These are phyloP conservation scores for Lactarius sanguifluus DNA, from an alignment of 768 basidiomycete species.

Conservation along the genomic window DNA sequence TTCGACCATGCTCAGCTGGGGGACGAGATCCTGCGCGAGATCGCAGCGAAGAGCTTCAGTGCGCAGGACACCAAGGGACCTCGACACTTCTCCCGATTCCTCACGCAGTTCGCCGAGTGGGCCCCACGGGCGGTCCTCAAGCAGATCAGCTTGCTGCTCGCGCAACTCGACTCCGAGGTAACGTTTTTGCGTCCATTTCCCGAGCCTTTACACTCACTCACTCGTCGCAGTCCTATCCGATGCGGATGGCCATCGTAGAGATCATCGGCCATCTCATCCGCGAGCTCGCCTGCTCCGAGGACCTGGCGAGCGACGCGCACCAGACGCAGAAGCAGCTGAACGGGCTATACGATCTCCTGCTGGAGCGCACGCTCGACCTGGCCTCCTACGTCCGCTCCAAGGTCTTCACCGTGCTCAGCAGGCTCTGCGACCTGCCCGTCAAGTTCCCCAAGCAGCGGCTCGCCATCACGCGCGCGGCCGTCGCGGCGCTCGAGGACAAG, in stretches of 20 bases:
- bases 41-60: constrained; percentile 73
- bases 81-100: constrained; percentile 79
- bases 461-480: constrained; percentile 70
- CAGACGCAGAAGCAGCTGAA: constrained; percentile 72
- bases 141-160: constrained; percentile 81
- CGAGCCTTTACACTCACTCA: no score
- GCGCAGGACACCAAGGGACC: constrained; percentile 87
- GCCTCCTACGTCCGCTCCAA: constrained; percentile 91
- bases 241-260: constrained; percentile 94
- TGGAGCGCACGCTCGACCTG: constrained; percentile 84
- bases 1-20: constrained; percentile 88
- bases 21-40: constrained; percentile 89
- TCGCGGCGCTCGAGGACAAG: constrained; percentile 86
- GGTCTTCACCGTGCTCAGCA: constrained; percentile 72
- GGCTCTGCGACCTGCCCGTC: constrained; percentile 69
- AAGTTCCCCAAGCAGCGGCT: constrained; percentile 89
- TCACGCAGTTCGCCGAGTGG: constrained; percentile 77
- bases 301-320: constrained; percentile 46
- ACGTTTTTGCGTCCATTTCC: constrained; percentile 28
- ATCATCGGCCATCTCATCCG: constrained; percentile 82
- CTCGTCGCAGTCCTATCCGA: constrained; percentile 76
- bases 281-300: constrained; percentile 64
- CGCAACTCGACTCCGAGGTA: constrained; percentile 92
- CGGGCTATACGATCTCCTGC: constrained; percentile 76
- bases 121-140: constrained; percentile 80